A percentile compares a stretch with the other conserved stretches of the same genome.
Conservation (phyloP, 805 yeast genomes). For the Citeromyces matritensis region DNA sequence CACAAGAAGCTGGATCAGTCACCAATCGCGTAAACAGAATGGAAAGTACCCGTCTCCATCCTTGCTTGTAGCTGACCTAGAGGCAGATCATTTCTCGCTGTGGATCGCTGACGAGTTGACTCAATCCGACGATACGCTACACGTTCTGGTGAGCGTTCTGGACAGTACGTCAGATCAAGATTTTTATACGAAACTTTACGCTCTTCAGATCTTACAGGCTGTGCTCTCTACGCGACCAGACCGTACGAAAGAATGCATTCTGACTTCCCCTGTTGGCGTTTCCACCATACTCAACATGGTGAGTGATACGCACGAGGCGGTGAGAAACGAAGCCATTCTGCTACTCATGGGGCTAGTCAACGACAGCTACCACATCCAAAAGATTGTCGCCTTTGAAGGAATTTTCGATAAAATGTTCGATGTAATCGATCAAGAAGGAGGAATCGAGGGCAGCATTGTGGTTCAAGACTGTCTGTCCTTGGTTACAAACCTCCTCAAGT, state of each 20-base stretch:
- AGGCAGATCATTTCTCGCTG: slow-evolving; percentile 72
- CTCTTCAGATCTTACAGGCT: slow-evolving; percentile 77
- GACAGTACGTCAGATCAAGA: slow-evolving; percentile 28
- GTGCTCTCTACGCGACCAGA: slow-evolving; percentile 62
- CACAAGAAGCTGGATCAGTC: slow-evolving; percentile 57
- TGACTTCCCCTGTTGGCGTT: slow-evolving; percentile 65
- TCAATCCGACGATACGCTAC: slow-evolving; percentile 35
- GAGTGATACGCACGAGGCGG: slow-evolving; percentile 63
- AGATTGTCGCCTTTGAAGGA: slow-evolving; percentile 87
- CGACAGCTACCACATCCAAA: slow-evolving; percentile 76
- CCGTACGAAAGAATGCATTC: slow-evolving; percentile 58
- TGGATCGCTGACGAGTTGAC: slow-evolving; percentile 94
- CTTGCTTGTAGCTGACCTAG: slow-evolving; percentile 32
- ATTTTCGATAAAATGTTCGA: slow-evolving; percentile 71
- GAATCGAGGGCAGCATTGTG: slow-evolving; percentile 75
- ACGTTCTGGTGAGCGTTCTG: slow-evolving; percentile 32
- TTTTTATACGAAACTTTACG: slow-evolving; percentile 67
- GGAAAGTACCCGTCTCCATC: slow-evolving; percentile 73
- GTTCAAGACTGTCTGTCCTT: slow-evolving; percentile 82
- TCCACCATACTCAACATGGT: slow-evolving; percentile 54
- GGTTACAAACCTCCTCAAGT: slow-evolving; percentile 55
- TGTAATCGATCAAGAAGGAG: slow-evolving; percentile 81
- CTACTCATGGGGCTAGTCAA: slow-evolving; percentile 73
- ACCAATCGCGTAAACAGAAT: slow-evolving; percentile 57
- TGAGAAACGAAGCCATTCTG: slow-evolving; percentile 77